These are phyloP conservation scores for Auxenochlorella pyrenoidosa DNA, from an alignment of 139 green algal genomes.

Conservation along the genomic window DNA sequence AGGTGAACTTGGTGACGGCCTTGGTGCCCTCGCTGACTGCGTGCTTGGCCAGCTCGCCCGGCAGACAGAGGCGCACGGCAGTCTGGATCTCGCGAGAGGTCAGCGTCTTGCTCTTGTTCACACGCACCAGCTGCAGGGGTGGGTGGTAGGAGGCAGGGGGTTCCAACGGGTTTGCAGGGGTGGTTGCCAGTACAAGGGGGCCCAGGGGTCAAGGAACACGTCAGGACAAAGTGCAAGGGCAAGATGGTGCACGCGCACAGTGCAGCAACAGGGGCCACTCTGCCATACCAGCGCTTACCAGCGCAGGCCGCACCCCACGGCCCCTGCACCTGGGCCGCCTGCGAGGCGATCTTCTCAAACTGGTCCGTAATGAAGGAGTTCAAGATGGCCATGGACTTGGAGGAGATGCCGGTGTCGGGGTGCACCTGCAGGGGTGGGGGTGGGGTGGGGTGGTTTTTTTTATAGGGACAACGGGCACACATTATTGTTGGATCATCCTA, in stretches of 20 bases:
- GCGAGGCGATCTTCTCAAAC: conserved; percentile 87
- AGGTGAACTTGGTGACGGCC: conserved; percentile 94
- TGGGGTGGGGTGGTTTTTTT: too few species aligned
- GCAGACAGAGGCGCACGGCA: conserved; percentile 78
- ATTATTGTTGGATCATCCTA: too few species aligned
- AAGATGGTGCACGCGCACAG: too few species aligned
- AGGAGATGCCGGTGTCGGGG: conserved; percentile 85
- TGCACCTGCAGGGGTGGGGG: conserved; percentile 70
- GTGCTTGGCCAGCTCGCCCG: conserved; percentile 79
- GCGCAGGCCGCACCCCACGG: too few species aligned
- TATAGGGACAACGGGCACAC: too few species aligned
- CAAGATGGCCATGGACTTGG: conserved; percentile 86
- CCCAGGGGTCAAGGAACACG: too few species aligned
- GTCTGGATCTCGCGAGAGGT: conserved; percentile 93
- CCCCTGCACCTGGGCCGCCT: conserved; percentile 54
- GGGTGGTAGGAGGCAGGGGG: too few species aligned
- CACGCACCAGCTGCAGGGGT: conserved; percentile 54
- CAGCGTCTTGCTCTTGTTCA: conserved; percentile 92
- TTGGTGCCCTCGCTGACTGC: conserved; percentile 84
- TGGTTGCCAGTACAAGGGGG: too few species aligned
- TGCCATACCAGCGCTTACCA: too few species aligned
- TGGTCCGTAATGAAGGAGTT: conserved; percentile 74
- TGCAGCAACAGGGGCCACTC: too few species aligned
- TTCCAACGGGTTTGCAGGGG: too few species aligned
- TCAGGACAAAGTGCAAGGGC: too few species aligned